Conservation (phyloP, 2,329 filamentous ascomycete genomes). For the Ophidiomyces ophidiicola region DNA sequence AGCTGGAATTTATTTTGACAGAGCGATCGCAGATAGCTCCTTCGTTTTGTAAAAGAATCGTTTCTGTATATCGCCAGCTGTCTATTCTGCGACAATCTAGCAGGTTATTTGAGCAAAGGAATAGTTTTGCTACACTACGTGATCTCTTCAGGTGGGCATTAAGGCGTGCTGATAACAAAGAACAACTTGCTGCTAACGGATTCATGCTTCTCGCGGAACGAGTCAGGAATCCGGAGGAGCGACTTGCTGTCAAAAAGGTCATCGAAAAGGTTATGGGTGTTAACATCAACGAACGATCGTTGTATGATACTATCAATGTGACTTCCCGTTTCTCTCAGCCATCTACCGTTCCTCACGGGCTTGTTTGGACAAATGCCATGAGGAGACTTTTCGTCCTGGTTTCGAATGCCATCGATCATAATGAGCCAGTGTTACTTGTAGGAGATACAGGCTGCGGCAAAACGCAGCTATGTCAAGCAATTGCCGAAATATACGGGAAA, state of each 20-base stretch:
- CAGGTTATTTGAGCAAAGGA: conserved; percentile 89
- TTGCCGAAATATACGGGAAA: conserved; percentile 67
- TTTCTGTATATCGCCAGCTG: conserved; percentile 85
- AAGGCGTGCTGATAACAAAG: conserved; percentile 67
- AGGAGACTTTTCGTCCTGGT: conserved; percentile 80
- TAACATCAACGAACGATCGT: conserved; percentile 55
- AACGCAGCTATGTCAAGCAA: conserved; percentile 86
- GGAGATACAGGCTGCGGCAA: conserved; percentile 97
- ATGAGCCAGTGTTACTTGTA: conserved; percentile 86
- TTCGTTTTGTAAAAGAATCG: conserved; percentile 82
- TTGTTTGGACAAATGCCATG: conserved; percentile 96
- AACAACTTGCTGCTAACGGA: conserved; percentile 81
- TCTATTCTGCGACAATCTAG: conserved; percentile 81
- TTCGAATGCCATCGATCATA: conserved; percentile 71
- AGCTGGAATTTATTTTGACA: conserved; percentile 82
- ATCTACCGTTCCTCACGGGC: conserved; percentile 26
- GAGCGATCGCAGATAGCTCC: conserved; percentile 79
- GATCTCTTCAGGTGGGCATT: conserved; percentile 94
- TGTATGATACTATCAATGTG: conserved; percentile 56
- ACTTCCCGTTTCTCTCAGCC: conserved; percentile 43
- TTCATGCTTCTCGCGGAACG: conserved; percentile 95
- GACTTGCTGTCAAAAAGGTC: conserved; percentile 67
- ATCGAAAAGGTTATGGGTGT: conserved; percentile 89
- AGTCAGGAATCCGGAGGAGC: conserved; percentile 81
- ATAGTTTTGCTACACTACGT: conserved; percentile 88